Percentiles rank a stretch among this genome's conserved stretches.
These are phyloP conservation scores for Fusarium marasasianum DNA, from an alignment of 2,329 filamentous ascomycete species.

Conservation along the genomic window DNA sequence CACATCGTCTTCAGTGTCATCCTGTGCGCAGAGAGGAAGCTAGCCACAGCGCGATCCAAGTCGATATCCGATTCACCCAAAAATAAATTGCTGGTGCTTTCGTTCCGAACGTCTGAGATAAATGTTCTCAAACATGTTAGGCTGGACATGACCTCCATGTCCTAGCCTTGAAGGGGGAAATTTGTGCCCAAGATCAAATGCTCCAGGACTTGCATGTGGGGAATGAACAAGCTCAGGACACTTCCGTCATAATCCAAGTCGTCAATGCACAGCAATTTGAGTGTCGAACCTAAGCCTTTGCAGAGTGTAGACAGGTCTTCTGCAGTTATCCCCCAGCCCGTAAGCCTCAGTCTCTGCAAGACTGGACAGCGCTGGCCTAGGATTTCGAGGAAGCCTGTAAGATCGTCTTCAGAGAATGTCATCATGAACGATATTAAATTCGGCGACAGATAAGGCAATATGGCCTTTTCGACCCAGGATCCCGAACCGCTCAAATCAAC, in stretches of 20 bases:
- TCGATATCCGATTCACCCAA: neutral
- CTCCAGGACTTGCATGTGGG: neutral
- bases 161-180: neutral
- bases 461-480: neutral
- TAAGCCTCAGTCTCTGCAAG: neutral
- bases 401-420: fast-evolving
- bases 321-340: fast-evolving
- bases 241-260: neutral
- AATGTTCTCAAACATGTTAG: neutral
- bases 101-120: neutral
- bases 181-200: neutral
- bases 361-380: neutral
- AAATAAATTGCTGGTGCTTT: too few relatives aligned
- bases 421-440: neutral
- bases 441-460: neutral
- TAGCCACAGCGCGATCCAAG: neutral
- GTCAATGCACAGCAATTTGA: neutral
- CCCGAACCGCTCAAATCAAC: fast-evolving
- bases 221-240: fast-evolving
- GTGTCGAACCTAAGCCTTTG: too few relatives aligned
- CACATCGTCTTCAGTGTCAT: neutral
- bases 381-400: neutral
- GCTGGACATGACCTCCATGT: neutral
- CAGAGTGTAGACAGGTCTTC: neutral
- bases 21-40: neutral